Percentiles rank a stretch among this genome's conserved stretches.
Conservation (phyloP, 1,284 basidiomycete species). For the Microstroma glucosiphilum region DNA sequence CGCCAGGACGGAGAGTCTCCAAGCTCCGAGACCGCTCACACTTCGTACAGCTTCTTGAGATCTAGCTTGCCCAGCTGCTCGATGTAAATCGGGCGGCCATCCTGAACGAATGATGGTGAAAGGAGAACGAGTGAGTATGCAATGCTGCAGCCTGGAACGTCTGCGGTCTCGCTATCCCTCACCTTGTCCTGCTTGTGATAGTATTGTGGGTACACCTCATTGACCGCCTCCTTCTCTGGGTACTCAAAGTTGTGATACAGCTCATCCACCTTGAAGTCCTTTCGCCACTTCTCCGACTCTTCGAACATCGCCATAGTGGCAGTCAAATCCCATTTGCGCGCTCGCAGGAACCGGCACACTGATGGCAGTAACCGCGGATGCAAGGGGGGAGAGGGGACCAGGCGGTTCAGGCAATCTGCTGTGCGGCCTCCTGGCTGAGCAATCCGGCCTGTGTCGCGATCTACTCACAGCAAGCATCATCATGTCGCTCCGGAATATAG, state of each 20-base stretch:
- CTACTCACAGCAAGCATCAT: conserved; percentile 41
- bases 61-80: conserved; percentile 87
- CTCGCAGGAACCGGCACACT: conserved; percentile 67
- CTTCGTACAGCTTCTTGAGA: conserved; percentile 60
- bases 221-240: conserved; percentile 72
- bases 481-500: conserved; percentile 44
- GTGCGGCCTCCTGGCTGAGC: not conserved
- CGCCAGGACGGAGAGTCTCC: not conserved
- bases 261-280: conserved; percentile 79
- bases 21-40: conserved; percentile 18
- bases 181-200: conserved; percentile 93
- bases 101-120: conserved; percentile 55
- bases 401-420: no score
- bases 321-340: conserved; percentile 80
- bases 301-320: conserved; percentile 80
- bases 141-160: not conserved
- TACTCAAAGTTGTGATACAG: conserved; percentile 80
- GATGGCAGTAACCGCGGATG: not conserved
- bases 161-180: not conserved
- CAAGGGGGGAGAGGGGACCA: not conserved
- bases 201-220: conserved; percentile 91
- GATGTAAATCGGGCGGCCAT: conserved; percentile 91
- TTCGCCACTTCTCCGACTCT: conserved; percentile 81
- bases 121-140: not conserved
- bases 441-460: not conserved